A percentile compares a stretch with the other conserved stretches of the same genome.
Conservation (phyloP, 1,139 yeast genomes). For the Taphrina pruni region DNA sequence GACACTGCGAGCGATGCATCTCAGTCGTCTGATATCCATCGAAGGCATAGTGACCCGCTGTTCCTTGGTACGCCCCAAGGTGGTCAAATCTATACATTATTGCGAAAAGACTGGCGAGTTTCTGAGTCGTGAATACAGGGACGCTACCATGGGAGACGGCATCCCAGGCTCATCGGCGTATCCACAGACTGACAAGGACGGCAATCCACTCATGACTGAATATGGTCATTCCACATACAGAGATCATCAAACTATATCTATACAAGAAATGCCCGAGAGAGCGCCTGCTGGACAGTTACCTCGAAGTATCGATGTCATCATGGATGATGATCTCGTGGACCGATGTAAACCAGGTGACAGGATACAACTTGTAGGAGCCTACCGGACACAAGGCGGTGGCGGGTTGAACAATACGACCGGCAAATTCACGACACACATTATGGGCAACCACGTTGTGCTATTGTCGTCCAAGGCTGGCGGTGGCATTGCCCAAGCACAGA, state of each 20-base stretch:
- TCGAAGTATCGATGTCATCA: slow-evolving; percentile 82
- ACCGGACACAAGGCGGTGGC: slow-evolving; percentile 88
- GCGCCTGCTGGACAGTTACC: slow-evolving; percentile 99
- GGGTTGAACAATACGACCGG: slow-evolving; percentile 58
- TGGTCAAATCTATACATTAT: slow-evolving; percentile 90
- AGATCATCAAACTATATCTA: slow-evolving; percentile 90
- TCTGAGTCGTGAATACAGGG: slow-evolving; percentile 90
- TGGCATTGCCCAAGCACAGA: slow-evolving; percentile 73
- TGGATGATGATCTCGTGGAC: slow-evolving; percentile 95
- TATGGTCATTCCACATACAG: slow-evolving; percentile 91
- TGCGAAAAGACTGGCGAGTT: slow-evolving; percentile 83
- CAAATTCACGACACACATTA: slow-evolving; percentile 76
- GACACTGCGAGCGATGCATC: slow-evolving; percentile 74
- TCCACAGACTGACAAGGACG: slow-evolving; percentile 92
- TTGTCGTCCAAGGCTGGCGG: slow-evolving; percentile 84
- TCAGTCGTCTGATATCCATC: slow-evolving; percentile 82
- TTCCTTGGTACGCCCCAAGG: slow-evolving; percentile 89
- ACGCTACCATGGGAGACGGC: slow-evolving; percentile 69
- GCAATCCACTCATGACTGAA: slow-evolving; percentile 84
- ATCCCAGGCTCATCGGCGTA: slow-evolving; percentile 68
- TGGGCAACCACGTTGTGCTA: slow-evolving; percentile 89
- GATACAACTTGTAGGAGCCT: slow-evolving; percentile 91
- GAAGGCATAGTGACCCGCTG: slow-evolving; percentile 97
- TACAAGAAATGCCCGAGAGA: slow-evolving; percentile 97
- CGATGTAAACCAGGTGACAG: slow-evolving; percentile 95